Base-by-base conservation (phyloP, 352 stramenopile species). In the Phytophthora sp. region DNA sequence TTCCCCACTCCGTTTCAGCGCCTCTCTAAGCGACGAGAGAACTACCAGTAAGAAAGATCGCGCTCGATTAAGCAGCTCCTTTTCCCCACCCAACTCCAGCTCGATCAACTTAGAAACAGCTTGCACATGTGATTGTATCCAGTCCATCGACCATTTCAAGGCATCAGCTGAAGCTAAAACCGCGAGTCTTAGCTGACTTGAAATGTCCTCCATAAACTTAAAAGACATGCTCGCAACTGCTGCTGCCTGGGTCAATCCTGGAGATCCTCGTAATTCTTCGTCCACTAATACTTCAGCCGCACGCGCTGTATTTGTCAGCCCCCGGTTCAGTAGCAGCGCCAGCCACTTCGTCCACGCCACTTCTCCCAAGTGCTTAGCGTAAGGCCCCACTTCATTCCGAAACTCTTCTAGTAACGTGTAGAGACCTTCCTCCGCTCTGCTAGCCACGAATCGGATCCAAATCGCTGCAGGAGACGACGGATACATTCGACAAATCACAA, bases 401-500 rank as follows among this genome's bases (percentile, higher is more conserved):
- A 64, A 11, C 16, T 45, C 23, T 13, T 29, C 13, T 15, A 62
- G 3, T 26, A 72, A 29, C 4, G n/a, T 4, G 18, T 33, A 31
- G 8, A 73, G 11, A 16, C 23, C 21, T 11, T 64, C n/a, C 24
- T 64, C 15, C 12, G 45, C 30, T 47, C 56, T 56, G 7, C 30
- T 24, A 49, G 36, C 26, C 13, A 18, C 41, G 0, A 70, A 23
- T 26, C 13, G 16, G 7, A 73, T 66, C 21, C 21, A 61, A 61
- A 27, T n/a, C 9, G 64, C 69, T 30, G 55, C 58, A 66, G 49
- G 26, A 38, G 69, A 75, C 4, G 57, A 52, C 15, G 70, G 70
- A 55, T 66, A 73, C 44, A 69, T 8, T 18, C 24, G 55, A 49
- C 56, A 78, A 36, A 78, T 21, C 9, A 16, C 50, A 46, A 69